Evolutionary conservation across 2,329 filamentous ascomycete species (phyloP).

Genomic region (Phyllosticta ampelicida): DNA sequence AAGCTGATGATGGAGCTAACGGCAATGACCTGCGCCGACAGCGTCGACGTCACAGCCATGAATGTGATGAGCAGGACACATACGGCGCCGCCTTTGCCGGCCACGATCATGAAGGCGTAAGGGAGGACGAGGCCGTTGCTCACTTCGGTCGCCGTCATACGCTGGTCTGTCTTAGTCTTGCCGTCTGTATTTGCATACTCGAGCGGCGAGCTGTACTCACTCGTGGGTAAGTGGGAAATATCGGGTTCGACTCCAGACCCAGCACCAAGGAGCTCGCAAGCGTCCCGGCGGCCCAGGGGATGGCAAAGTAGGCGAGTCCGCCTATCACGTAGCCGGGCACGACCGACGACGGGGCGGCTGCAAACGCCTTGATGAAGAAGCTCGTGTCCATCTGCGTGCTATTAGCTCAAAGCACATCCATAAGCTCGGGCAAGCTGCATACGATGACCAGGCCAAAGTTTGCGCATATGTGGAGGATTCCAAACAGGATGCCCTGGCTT

Average conservation of each 20-base stretch:
- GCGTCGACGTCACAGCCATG: slow-evolving; percentile 37
- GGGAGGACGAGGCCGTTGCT: slow-evolving; percentile 29
- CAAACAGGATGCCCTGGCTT: slow-evolving; percentile 38
- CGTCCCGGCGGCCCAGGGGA: slow-evolving; percentile 44
- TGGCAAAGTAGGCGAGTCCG: slow-evolving; percentile 44
- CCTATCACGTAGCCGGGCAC: slow-evolving; percentile 44
- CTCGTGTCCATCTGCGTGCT: slow-evolving; percentile 37
- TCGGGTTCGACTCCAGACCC: slow-evolving; percentile 36
- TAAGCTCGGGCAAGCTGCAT: background rate
- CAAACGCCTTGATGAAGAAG: slow-evolving; percentile 45
- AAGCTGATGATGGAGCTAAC: slow-evolving; percentile 45
- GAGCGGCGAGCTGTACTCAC: slow-evolving; percentile 2
- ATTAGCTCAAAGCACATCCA: background rate
- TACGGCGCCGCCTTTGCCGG: slow-evolving; percentile 29
- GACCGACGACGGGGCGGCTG: slow-evolving; percentile 34
- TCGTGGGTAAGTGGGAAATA: slow-evolving; percentile 44
- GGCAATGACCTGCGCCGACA: slow-evolving; percentile 43
- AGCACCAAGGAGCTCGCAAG: slow-evolving; percentile 40
- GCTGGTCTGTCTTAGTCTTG: slow-evolving; percentile 6
- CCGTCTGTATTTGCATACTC: no score
- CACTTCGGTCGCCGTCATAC: slow-evolving; percentile 28
- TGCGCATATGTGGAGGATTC: slow-evolving; percentile 38
- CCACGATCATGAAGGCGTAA: slow-evolving; percentile 29
- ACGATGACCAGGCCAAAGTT: slow-evolving; percentile 43
- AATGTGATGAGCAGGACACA: slow-evolving; percentile 25